phyloP scores from a whole-genome alignment of 805 yeast species.

The Kodamaea kakaduensis region DNA sequence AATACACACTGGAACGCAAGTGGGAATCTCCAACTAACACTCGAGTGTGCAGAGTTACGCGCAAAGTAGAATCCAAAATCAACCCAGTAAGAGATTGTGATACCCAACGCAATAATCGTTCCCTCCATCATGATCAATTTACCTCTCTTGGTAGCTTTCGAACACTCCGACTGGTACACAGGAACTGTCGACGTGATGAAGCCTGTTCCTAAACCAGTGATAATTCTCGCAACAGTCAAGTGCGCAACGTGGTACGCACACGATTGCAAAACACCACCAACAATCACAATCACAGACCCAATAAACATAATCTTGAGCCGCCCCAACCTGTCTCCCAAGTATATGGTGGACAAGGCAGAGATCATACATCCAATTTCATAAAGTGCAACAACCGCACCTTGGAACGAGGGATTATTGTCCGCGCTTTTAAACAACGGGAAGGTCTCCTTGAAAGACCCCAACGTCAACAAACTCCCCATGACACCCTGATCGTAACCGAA shows the following conservation, averaged over 20 bases:
- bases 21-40: slow-evolving; percentile 10
- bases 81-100: slow-evolving; percentile 12
- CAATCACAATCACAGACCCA: slow-evolving; percentile 18
- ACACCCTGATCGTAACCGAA: slow-evolving; percentile 45
- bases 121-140: slow-evolving; percentile 22
- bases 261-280: slow-evolving; percentile 24
- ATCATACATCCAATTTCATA: slow-evolving; percentile 22
- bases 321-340: slow-evolving; percentile 20
- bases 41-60: slow-evolving; percentile 14
- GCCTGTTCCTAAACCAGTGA: slow-evolving; percentile 6
- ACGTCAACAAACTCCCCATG: slow-evolving; percentile 28
- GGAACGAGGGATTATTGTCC: slow-evolving; percentile 16
- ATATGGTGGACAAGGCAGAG: slow-evolving; percentile 19
- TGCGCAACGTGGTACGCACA: slow-evolving; percentile 19
- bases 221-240: slow-evolving; percentile 15
- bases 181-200: slow-evolving; percentile 12
- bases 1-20: slow-evolving; percentile 5
- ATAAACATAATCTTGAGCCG: slow-evolving; percentile 19
- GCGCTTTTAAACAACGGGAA: slow-evolving; percentile 18
- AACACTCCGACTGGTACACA: slow-evolving; percentile 12
- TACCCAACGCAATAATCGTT: slow-evolving; percentile 6
- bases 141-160: slow-evolving; percentile 5
- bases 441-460: slow-evolving; percentile 16
- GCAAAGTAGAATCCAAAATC: slow-evolving; percentile 8
- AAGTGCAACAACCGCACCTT: slow-evolving; percentile 20